These are phyloP conservation scores for Kluyveromyces starmeri DNA, from an alignment of 805 yeast genomes.

Conservation along the genomic window DNA sequence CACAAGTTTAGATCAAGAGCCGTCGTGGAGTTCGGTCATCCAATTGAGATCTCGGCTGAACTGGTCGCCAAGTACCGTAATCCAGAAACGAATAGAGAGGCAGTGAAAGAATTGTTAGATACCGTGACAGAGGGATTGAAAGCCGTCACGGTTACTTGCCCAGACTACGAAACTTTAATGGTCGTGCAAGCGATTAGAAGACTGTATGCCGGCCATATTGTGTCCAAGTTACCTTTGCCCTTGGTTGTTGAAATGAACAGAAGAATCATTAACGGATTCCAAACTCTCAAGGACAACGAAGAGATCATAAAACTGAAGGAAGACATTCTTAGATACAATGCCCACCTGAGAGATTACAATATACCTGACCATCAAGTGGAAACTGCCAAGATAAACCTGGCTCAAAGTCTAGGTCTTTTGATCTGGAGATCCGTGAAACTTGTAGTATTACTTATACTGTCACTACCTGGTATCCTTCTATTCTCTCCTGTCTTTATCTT, in stretches of 20 bases:
- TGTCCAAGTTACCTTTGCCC: constrained; percentile 66
- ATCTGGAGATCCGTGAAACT: constrained; percentile 51
- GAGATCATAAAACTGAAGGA: constrained; percentile 49
- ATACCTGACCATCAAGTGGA: constrained; percentile 46
- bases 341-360: constrained; percentile 60
- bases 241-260: constrained; percentile 87
- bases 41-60: constrained; percentile 55
- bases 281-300: constrained; percentile 63
- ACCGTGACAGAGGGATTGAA: constrained; percentile 63
- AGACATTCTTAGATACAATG: constrained; percentile 64
- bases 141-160: constrained; percentile 81
- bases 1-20: constrained; percentile 94
- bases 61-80: constrained; percentile 56
- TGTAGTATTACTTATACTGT: constrained; percentile 45
- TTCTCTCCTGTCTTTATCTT: constrained; percentile 83
- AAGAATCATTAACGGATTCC: constrained; percentile 73
- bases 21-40: constrained; percentile 88
- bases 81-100: constrained; percentile 59
- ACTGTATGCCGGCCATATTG: constrained; percentile 68
- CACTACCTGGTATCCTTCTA: constrained; percentile 81
- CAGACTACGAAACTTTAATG: constrained; percentile 82
- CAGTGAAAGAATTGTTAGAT: constrained; percentile 64
- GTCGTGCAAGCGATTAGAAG: constrained; percentile 89
- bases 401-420: constrained; percentile 44
- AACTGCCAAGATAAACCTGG: constrained; percentile 39